These are phyloP conservation scores for Penicillium lividum DNA, from an alignment of 495 filamentous ascomycete species.

Conservation along the genomic window DNA sequence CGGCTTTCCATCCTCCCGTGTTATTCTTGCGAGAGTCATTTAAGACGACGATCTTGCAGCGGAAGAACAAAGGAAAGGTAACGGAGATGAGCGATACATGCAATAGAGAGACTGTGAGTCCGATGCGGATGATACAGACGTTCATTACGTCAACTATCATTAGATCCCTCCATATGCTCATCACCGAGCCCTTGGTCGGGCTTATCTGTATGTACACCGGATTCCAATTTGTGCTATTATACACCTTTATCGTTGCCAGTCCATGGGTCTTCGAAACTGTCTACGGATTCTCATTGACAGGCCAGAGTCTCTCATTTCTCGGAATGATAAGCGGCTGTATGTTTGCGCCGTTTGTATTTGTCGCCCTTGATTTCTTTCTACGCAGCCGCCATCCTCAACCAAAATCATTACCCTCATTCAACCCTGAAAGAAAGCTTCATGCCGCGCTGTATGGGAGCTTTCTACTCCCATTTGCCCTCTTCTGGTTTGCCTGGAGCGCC, in stretches of 20 bases:
- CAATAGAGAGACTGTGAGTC: background rate
- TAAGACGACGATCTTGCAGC: constrained; percentile 46
- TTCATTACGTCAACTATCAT: constrained; percentile 31
- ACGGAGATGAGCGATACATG: background rate
- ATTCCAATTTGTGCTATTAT: constrained; percentile 46
- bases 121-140: constrained; percentile 16
- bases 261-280: constrained; percentile 37
- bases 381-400: constrained; percentile 6
- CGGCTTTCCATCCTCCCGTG: constrained; percentile 27
- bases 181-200: constrained; percentile 61
- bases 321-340: constrained; percentile 13
- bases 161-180: constrained; percentile 57
- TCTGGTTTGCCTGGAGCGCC: constrained; percentile 54
- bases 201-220: constrained; percentile 45
- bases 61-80: constrained; percentile 34
- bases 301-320: constrained; percentile 25
- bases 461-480: constrained; percentile 47
- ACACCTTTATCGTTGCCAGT: constrained; percentile 38
- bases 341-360: constrained; percentile 20
- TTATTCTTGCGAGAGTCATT: constrained; percentile 54
- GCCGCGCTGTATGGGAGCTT: constrained; percentile 47
- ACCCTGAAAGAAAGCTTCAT: constrained; percentile 43
- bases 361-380: constrained; percentile 20
- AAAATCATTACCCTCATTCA: background rate
- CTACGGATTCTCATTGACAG: constrained; percentile 31